These are phyloP conservation scores for Ascochyta pisi DNA, from an alignment of 2,329 filamentous ascomycete species.

Conservation along the genomic window DNA sequence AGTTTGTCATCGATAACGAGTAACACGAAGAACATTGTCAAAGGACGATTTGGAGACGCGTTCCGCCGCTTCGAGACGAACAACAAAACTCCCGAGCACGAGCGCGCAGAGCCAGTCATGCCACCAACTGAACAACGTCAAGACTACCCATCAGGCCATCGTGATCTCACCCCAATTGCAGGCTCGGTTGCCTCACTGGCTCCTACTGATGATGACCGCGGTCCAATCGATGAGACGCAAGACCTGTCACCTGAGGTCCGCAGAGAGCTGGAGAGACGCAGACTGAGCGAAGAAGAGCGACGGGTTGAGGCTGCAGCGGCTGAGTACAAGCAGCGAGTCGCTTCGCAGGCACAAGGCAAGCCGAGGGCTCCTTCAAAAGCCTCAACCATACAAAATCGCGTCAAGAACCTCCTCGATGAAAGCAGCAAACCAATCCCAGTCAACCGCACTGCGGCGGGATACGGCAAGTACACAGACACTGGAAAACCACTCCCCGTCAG, in stretches of 20 bases:
- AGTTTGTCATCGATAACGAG: constrained; percentile 74
- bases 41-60: constrained; percentile 88
- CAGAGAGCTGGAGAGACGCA: constrained; percentile 83
- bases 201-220: constrained; percentile 71
- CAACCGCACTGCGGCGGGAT: constrained; percentile 82
- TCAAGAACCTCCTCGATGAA: constrained; percentile 84
- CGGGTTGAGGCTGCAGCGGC: constrained; percentile 87
- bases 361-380: constrained; percentile 62
- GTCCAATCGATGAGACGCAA: constrained; percentile 69
- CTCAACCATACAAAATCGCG: constrained; percentile 87
- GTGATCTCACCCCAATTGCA: constrained; percentile 68
- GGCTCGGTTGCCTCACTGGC: constrained; percentile 72
- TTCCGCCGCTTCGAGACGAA: constrained; percentile 87
- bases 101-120: constrained; percentile 35
- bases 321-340: constrained; percentile 80
- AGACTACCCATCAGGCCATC: constrained; percentile 28
- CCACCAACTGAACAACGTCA: constrained; percentile 35
- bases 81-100: constrained; percentile 34
- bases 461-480: constrained; percentile 78
- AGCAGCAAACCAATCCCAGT: constrained; percentile 61
- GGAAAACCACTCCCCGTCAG: constrained; percentile 40
- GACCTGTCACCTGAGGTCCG: constrained; percentile 85
- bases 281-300: constrained; percentile 85
- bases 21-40: constrained; percentile 81
- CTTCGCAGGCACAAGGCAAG: constrained; percentile 63